phyloP scores from a whole-genome alignment of 805 yeast species.

The Ogataea angusta region DNA sequence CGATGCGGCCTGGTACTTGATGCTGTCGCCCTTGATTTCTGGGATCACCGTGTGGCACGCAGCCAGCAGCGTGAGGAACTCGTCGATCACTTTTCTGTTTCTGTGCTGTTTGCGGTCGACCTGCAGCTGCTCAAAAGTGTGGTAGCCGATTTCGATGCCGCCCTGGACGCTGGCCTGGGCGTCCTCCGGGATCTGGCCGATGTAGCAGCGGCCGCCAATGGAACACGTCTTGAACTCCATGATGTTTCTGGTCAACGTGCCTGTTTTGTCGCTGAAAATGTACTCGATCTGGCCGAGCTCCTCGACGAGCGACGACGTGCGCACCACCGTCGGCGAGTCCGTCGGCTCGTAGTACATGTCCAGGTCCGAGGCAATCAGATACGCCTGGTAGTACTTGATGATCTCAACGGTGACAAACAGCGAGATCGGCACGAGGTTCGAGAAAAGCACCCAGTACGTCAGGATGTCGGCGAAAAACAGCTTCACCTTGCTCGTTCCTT shows the following conservation, averaged over 20 bases:
- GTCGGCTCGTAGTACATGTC: constrained; percentile 86
- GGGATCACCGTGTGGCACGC: constrained; percentile 98
- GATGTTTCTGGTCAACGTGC: constrained; percentile 90
- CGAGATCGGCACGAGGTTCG: constrained; percentile 96
- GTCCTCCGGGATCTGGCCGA: constrained; percentile 89
- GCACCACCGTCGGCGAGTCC: constrained; percentile 91
- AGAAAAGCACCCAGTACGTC: constrained; percentile 94
- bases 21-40: constrained; percentile 62
- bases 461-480: constrained; percentile 82
- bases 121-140: constrained; percentile 63
- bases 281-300: constrained; percentile 96
- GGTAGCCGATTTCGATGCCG: constrained; percentile 78
- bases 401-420: constrained; percentile 94
- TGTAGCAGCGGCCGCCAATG: constrained; percentile 88
- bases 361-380: constrained; percentile 86
- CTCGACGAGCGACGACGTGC: constrained; percentile 94
- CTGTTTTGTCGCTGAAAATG: constrained; percentile 95
- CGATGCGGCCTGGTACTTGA: constrained; percentile 97
- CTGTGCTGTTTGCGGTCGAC: constrained; percentile 35
- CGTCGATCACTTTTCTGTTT: constrained; percentile 57
- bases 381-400: constrained; percentile 93
- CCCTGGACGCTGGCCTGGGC: constrained; percentile 65
- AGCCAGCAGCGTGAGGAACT: constrained; percentile 78
- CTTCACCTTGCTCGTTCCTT: constrained; percentile 61
- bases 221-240: constrained; percentile 96